Base-by-base conservation (phyloP, 2,329 filamentous ascomycete genomes). In the Aspergillus eucalypticola region DNA sequence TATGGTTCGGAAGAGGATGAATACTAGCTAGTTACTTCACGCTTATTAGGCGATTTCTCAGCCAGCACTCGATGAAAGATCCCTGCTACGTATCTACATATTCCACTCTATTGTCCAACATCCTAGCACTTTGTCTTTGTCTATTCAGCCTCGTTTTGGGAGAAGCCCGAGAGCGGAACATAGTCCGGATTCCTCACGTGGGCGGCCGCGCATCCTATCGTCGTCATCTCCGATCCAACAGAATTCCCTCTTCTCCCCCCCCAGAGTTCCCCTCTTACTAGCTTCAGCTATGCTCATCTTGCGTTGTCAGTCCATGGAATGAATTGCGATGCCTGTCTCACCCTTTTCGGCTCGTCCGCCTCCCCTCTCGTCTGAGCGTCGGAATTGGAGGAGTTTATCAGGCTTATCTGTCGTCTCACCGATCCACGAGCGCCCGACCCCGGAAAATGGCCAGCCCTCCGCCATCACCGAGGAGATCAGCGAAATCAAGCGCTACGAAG, bases 401-500 rank as follows among this genome's bases (percentile, higher is more conserved):
- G 83, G 86, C 61, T 83, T 83, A 74, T 81, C 82, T 59, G 76
- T 81, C 59, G 78, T 81, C 60, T 78, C 82, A 58, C 71, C 69
- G 66, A 71, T 70, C 82, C 85, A 71, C 77, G 84, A 44, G 88
- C 87, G 62, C 81, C 89, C 64, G 55, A 69, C 73, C 81, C 79
- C 73, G 87, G 86, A 66, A 84, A 27, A 86, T 83, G 58, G 66
- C 48, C 69, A 74, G 35, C 86, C 90, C 70, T 85, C 88, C 62
- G 86, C 89, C 64, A 91, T 96, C 66, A 90, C 92, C 62, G 93
- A 98, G 73, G 95, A 99, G 79, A 96, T 99, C 73, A 93, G 90
- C 25, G 90, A 97, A 81, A 98, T 99, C 75, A 97, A 97, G 80
- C 86, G 94, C 79, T 99, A 99, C 79, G 95, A 96, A 84, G 95